phyloP scores from a whole-genome alignment of 345 rosid species.

The Bruguiera parviflora region DNA sequence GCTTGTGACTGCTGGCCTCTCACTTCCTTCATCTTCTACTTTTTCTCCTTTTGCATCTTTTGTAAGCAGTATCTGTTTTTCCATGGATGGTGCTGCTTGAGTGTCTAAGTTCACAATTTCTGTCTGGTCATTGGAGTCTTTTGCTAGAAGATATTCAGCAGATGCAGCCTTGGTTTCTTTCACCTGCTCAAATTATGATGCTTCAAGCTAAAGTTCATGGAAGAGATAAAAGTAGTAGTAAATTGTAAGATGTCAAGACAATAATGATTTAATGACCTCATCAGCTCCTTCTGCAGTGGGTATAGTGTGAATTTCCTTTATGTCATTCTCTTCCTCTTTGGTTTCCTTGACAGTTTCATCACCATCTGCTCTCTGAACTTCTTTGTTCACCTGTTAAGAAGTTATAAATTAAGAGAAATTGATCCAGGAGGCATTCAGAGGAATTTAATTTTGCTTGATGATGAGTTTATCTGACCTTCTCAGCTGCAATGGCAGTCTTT shows the following conservation, averaged over 20 bases:
- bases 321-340: conserved; percentile 16
- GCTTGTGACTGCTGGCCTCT: conserved; percentile 9
- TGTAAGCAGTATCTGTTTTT: conserved; percentile 14
- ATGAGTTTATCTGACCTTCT: conserved; percentile 35
- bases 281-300: conserved; percentile 15
- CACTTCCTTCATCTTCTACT: conserved; percentile 14
- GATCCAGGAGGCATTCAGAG: conserved; percentile 8
- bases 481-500: conserved; percentile 26
- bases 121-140: conserved; percentile 25
- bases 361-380: conserved; percentile 22
- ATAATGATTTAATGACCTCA: conserved; percentile 18
- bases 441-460: not conserved
- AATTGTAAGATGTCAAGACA: not conserved
- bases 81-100: conserved; percentile 20
- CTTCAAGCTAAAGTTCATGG: conserved; percentile 6
- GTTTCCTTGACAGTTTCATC: conserved; percentile 21
- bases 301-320: conserved; percentile 7
- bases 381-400: conserved; percentile 27
- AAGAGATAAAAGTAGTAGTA: conserved; percentile 3
- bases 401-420: not conserved
- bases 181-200: conserved; percentile 28
- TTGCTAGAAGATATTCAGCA: conserved; percentile 17
- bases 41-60: conserved; percentile 9
- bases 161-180: conserved; percentile 11
- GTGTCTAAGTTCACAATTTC: conserved; percentile 10